Evolutionary conservation across 1,284 basidiomycete genomes (phyloP), one percentile per base, ranked within the genome.

Genomic region (Sparassis latifolia): DNA sequence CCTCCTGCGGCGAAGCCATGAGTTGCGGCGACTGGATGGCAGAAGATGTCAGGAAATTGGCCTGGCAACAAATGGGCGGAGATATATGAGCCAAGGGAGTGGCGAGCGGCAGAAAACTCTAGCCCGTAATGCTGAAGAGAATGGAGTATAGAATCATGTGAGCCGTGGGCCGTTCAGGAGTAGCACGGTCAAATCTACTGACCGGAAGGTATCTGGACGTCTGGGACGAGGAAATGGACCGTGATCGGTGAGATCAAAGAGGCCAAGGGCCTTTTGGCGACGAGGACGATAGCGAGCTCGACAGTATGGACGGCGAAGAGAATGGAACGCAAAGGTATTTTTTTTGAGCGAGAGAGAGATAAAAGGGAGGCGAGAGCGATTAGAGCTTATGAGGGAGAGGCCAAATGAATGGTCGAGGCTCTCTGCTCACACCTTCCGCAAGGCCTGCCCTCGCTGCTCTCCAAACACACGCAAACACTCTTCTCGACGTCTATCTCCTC

Each of bases 1-100:
- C 56, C 45, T 66, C 62, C 50, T 65, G 62, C 54, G 58, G 59
- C 42, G 62, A 57, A 43, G 59, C 52, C 63, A 65, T 65, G 47
- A 20, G 20, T 20, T 47, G 49, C 35, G 50, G 49, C 41, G 47
- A 49, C 48, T 37, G 46, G 37, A 45, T 38, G 45, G 51, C 28
- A n/a, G 51, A 42, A 6, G 9, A 45, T 38, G 47, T 44, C 33
- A n/a, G 32, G 41, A 29, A 10, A 27, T 3, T 37, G 5, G 48
- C 31, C 42, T 48, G 38, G 41, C 44, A 42, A 38, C 51, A 43
- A 29, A 4, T 37, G 39, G 40, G 35, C 35, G 27, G 40, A 10
- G 10, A n/a, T 29, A 33, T 31, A 29, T 35, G 30, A 28, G 37
- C 10, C n/a, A 6, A 39, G 35, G 12, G 9, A 31, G 20, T 35